Evolutionary conservation across 2,329 filamentous ascomycete species (phyloP), one percentile per base, ranked within the genome.

Genomic region (Ambrosiella xylebori): DNA sequence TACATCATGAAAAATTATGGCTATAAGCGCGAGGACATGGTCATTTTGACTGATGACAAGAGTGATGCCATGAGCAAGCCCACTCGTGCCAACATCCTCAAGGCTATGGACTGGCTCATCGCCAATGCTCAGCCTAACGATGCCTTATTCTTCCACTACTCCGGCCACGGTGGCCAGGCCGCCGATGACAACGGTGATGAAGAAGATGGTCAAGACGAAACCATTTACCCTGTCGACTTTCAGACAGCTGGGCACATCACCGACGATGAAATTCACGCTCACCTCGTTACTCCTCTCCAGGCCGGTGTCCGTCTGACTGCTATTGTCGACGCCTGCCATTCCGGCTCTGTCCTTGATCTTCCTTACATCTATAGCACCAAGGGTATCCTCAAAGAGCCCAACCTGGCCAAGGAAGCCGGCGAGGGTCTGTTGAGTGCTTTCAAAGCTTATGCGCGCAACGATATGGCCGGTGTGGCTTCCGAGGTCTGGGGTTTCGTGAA

Each of bases 401-500:
- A 88, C 68, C 73, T 88, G 66, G 85, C 84, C 69, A 88, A 87
- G 72, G 85, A 89, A 70, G 85, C 85, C 57, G 85, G 84, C 51
- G 76, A 81, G 67, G 85, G 85, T 57, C 72, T 89, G 61, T 74
- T 89, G 61, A 78, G 79, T 61, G 79, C 89, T 65, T 81, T 95
- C 39, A 81, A 79, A 27, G 82, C 85, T 13, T 95, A 95, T 70
- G 84, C 86, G 56, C 80, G 83, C 63, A 90, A 91, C 64, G 89
- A 97, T 69, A 75, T 96, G 64, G 80, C 82, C 60, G 81, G 88
- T 62, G 89, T 95, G 69, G 82, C 88, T 37, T 84, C 78, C 60
- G 85, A 84, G 51, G 79, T 93, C n/a, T 82, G 91, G 68, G 81
- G 82, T 51, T 80, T 97, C 66, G 82, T 94, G 71, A 96, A 96